These are phyloP conservation scores for Hypoxylon sp. DNA, from an alignment of 2,329 filamentous ascomycete genomes.

Conservation along the genomic window DNA sequence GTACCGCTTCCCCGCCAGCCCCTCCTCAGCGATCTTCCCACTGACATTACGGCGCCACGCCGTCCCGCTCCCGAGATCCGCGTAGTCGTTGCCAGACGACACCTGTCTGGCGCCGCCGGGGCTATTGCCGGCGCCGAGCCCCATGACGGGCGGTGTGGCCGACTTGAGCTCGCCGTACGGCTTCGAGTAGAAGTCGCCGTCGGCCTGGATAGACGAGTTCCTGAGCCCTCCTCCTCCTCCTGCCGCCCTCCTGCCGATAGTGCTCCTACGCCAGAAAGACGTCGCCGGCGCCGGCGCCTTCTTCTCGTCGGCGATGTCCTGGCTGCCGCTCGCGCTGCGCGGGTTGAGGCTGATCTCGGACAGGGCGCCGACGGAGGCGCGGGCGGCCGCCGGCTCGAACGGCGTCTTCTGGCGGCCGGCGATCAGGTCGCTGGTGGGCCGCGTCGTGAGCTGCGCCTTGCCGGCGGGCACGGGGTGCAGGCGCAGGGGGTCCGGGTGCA, in stretches of 20 bases:
- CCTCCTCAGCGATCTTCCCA: slow-evolving; percentile 77
- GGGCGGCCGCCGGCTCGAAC: slow-evolving; percentile 35
- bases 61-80: slow-evolving; percentile 43
- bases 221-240: slow-evolving; percentile 32
- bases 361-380: slow-evolving; percentile 45
- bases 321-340: slow-evolving; percentile 52
- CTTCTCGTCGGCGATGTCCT: slow-evolving; percentile 56
- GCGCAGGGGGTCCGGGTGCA: slow-evolving; percentile 62
- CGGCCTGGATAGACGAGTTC: slow-evolving; percentile 60
- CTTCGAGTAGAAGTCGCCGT: slow-evolving; percentile 60
- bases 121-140: slow-evolving; percentile 48
- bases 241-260: slow-evolving; percentile 3
- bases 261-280: slow-evolving; percentile 32
- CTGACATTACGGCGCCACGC: slow-evolving; percentile 67
- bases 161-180: slow-evolving; percentile 66
- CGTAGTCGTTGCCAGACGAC: slow-evolving; percentile 67
- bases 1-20: slow-evolving; percentile 52
- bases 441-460: slow-evolving; percentile 19
- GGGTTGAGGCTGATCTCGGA: slow-evolving; percentile 57
- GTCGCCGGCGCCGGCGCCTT: slow-evolving; percentile 27
- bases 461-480: slow-evolving; percentile 54
- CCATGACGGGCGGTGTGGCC: slow-evolving; percentile 61
- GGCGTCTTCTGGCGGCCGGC: slow-evolving; percentile 42
- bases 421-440: slow-evolving; percentile 8
- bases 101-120: slow-evolving; percentile 56